These are phyloP conservation scores for Erodium chrysanthum DNA, from an alignment of 441 rosid species.

Conservation along the genomic window DNA sequence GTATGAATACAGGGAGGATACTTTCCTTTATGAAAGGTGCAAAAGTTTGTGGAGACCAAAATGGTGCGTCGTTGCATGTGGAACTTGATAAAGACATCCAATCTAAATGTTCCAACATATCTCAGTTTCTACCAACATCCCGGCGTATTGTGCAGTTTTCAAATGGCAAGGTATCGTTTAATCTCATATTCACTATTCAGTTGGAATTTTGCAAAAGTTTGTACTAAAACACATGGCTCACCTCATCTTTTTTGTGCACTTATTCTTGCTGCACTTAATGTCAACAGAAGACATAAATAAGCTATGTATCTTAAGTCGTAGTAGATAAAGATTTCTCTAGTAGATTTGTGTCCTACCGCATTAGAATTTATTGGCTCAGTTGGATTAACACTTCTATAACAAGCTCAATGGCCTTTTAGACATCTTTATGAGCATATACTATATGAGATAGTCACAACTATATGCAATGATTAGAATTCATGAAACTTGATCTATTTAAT, in stretches of 20 bases:
- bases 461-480: background rate
- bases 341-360: background rate
- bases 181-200: background rate
- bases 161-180: slow-evolving; percentile 24
- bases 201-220: too few relatives aligned
- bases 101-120: slow-evolving; percentile 33
- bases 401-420: too few relatives aligned
- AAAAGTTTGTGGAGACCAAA: slow-evolving; percentile 25
- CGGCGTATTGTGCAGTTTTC: slow-evolving; percentile 24
- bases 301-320: background rate
- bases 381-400: too few relatives aligned
- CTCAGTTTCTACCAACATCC: slow-evolving; percentile 55
- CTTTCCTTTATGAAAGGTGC: slow-evolving; percentile 48
- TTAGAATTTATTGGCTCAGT: background rate
- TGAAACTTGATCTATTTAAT: background rate
- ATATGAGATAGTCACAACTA: too few relatives aligned
- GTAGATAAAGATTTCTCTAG: background rate
- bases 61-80: slow-evolving; percentile 23
- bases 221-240: too few relatives aligned
- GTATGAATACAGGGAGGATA: slow-evolving; percentile 55
- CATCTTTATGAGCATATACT: background rate
- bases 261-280: background rate
- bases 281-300: background rate
- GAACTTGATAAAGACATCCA: slow-evolving; percentile 17
- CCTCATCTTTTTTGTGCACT: background rate